Evolutionary conservation across 306 rosid species (phyloP), one percentile per base, ranked within the genome.

Genomic region (Rosa rugosa): DNA sequence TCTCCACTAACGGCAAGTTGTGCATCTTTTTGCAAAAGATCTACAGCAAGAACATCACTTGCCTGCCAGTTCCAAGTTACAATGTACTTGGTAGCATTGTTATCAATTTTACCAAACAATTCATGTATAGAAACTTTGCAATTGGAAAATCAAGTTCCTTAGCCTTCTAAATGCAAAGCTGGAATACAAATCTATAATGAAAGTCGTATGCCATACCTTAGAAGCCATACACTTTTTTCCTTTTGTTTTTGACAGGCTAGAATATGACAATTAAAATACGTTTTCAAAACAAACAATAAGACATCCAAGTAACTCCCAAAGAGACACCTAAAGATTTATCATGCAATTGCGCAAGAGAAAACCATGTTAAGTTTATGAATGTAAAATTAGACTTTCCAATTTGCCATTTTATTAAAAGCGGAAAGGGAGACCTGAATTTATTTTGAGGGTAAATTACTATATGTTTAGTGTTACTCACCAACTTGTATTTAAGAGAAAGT

Each of bases 41-140:
- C 98, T 34, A 94, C 97, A 11, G 98, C 97, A 77, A 94, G 98
- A 74, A 92, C 97, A 76, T 94, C 98, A 81, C 97, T 94, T 76
- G 97, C 97, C 98, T 94, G 83, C 75, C 69, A 27, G 31, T 27
- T 27, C 31, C 31, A 27, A 85, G 69, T 75, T 27, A 59, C 45
- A 79, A 89, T 82, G 46, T 36, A 65, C 77, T 68, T 8, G 45
- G 22, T 49, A 80, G 68, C 42, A 22, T 63, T 69, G 49, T 71
- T 23, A 16, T 34, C 50, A 71, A 46, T 27, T 51, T 20, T 44
- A 20, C 9, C 42, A 46, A 51, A 7, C 14, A 46, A 31, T 41
- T 57, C 41, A 45, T 57, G 36, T 27, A 57, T 34, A n/a, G 27
- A 57, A 42, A 71, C 47, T 38, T 11, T 34, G 23, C 8, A 11